Base-by-base conservation (phyloP, 805 yeast species). In the Zygosaccharomyces bisporus region DNA sequence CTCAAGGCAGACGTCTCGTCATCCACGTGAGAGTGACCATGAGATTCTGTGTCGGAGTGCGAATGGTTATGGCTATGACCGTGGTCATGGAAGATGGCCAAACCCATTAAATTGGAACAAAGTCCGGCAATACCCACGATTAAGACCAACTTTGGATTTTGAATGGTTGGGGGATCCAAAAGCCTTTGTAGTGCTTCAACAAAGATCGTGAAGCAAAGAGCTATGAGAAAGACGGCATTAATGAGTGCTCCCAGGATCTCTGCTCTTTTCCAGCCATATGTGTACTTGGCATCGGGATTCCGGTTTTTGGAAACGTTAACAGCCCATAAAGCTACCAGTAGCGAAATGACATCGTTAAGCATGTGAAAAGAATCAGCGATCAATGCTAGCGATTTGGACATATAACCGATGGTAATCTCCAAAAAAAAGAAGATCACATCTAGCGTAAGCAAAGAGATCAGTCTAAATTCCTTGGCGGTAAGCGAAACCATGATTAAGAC, bases 221-320 rank as follows among this genome's bases (percentile, higher is more conserved):
- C 98, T 52, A 93, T 72, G 52, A 91, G 66, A 57, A 93, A 93
- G 7, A 93, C 96, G 2, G 96, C 96, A 61, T 91, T 91, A 53
- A 91, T 78, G 47, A 91, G 74, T 6, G 98, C 99, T 45, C 99
- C 99, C 49, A 91, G 73, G 42, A 91, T 90, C 66, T 91, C 99
- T 4, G 98, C 98, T 54, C 99, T 76, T 65, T 91, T 95, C 95
- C 97, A 88, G 13, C 99, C 99, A 58, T 93, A 91, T 2, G 98
- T 93, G 69, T 86, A 91, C 46, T 81, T 82, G 2, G 93, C 83
- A 62, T 88, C 93, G 1, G 96, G 93, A 21, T 81, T 79, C 57
- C 80, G 77, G 31, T 79, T 79, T 55, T 84, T 84, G 42, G 96
- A 89, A 9, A 89, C 96, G 50, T 78, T 78, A 16, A 93, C 98